These are phyloP conservation scores for Crithidia acanthocephali DNA, from an alignment of 208 protist species.

Conservation along the genomic window DNA sequence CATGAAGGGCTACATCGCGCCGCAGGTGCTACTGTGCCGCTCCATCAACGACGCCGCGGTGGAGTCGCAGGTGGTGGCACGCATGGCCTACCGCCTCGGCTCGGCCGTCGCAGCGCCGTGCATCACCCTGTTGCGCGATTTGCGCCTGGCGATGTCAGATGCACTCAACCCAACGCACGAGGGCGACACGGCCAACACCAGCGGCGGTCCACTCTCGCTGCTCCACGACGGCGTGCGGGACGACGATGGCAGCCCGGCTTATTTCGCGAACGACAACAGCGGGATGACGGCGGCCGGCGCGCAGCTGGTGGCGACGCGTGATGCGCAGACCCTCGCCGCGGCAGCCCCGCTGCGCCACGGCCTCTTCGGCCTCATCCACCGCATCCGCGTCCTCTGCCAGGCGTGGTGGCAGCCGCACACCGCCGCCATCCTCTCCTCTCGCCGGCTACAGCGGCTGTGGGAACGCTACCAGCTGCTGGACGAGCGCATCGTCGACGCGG, in stretches of 20 bases:
- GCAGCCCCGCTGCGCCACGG: slow-evolving; percentile 20
- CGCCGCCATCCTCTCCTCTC: slow-evolving; percentile 38
- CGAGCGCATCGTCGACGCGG: slow-evolving; percentile 52
- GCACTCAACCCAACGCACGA: not conserved
- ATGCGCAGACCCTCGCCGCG: slow-evolving; percentile 23
- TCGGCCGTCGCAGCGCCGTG: slow-evolving; percentile 41
- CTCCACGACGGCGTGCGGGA: not conserved
- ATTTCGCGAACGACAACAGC: not conserved
- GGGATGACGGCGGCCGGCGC: slow-evolving; percentile 5
- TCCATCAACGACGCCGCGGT: slow-evolving; percentile 39
- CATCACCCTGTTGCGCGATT: slow-evolving; percentile 60
- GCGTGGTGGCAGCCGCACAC: slow-evolving; percentile 72
- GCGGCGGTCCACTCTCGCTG: not conserved
- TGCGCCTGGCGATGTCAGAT: slow-evolving; percentile 38
- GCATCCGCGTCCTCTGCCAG: slow-evolving; percentile 57
- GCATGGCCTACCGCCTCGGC: slow-evolving; percentile 60
- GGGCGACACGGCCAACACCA: not conserved
- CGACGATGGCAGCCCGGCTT: not conserved
- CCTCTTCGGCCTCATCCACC: slow-evolving; percentile 40
- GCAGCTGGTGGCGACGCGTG: slow-evolving; percentile 16
- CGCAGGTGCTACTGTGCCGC: slow-evolving; percentile 46
- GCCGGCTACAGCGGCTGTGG: slow-evolving; percentile 41
- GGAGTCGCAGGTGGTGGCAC: slow-evolving; percentile 54
- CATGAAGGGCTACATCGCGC: slow-evolving; percentile 59
- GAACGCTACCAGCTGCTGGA: slow-evolving; percentile 52